Evolutionary conservation across 2,329 filamentous ascomycete species (phyloP), one percentile per base, ranked within the genome.

Genomic region (Shiraia bambusicola): DNA sequence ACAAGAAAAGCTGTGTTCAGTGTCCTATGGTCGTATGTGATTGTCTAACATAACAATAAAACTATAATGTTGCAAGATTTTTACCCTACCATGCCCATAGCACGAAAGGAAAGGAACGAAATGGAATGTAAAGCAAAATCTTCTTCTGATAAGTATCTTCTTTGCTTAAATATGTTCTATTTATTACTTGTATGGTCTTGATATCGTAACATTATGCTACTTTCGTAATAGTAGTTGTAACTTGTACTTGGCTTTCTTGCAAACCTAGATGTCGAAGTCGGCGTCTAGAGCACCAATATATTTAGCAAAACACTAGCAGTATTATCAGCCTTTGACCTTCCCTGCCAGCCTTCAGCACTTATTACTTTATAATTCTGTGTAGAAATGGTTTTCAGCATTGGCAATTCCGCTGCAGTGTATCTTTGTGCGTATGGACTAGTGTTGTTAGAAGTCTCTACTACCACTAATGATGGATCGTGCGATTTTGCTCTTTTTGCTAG

Each of bases 361-460:
- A 45, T 40, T 6, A 45, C 42, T 36, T 40, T 45, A 22, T 44
- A 37, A 22, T 37, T 37, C 11, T 37, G 34, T 5, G 29, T 26
- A 26, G 17, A 37, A 37, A 28, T 37, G 34, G 34, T 37, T 37
- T 9, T 26, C 34, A 2, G 34, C 29, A 19, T 37, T 37, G 34
- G 29, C 29, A n/a, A 26, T 37, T 11, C 34, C 34, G 12, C 34
- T 26, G 14, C 26, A 19, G 11, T 37, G 34, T 26, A 37, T 37
- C 26, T 37, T 37, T 8, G 34, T 37, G 15, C 34, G 34, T 8
- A 37, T 19, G 10, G 34, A 37, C 34, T 26, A 37, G 10, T 37
- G 29, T 30, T 37, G 34, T 15, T 37, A 26, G 16, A 37, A 37
- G 12, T 37, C 16, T 5, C 25, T 37, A 2, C 19, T 9, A 16